Percentiles rank a stretch among this genome's conserved stretches.
phyloP scores from a whole-genome alignment of 805 yeast genomes.

The Barnettozyma californica region DNA sequence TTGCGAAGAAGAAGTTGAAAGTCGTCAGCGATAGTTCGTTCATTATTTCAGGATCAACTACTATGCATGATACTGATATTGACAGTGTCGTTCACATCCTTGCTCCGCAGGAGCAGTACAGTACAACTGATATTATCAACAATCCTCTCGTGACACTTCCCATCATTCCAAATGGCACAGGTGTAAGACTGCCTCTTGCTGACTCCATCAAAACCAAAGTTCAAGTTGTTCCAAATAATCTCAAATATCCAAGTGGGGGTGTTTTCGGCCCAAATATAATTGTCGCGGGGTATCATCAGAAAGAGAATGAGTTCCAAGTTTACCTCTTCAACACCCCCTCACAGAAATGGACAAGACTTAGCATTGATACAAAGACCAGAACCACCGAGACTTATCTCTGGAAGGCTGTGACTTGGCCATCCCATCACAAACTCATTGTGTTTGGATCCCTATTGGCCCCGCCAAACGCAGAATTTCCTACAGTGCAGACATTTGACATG shows the following conservation, averaged over 20 bases:
- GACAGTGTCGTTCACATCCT: conserved; percentile 19
- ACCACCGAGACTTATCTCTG: conserved; percentile 49
- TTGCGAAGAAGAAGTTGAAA: conserved; percentile 10
- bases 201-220: conserved; percentile 15
- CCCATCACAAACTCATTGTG: conserved; percentile 66
- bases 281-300: conserved; percentile 52
- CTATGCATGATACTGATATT: conserved; percentile 5
- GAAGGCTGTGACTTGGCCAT: conserved; percentile 69
- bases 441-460: conserved; percentile 39
- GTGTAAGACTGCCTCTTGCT: conserved; percentile 26
- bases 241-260: conserved; percentile 55
- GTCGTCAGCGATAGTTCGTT: conserved; percentile 16
- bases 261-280: conserved; percentile 62
- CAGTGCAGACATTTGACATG: conserved; percentile 38
- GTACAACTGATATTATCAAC: conserved; percentile 2
- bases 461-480: conserved; percentile 23
- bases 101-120: conserved; percentile 12
- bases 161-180: conserved; percentile 27
- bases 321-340: conserved; percentile 48
- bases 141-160: conserved; percentile 32
- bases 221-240: conserved; percentile 39
- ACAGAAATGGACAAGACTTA: conserved; percentile 60
- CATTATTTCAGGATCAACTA: conserved; percentile 15
- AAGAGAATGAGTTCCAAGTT: conserved; percentile 38
- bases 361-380: conserved; percentile 41